phyloP scores from a whole-genome alignment of 192 early-diverging fungal species.

The Linnemannia exigua region DNA sequence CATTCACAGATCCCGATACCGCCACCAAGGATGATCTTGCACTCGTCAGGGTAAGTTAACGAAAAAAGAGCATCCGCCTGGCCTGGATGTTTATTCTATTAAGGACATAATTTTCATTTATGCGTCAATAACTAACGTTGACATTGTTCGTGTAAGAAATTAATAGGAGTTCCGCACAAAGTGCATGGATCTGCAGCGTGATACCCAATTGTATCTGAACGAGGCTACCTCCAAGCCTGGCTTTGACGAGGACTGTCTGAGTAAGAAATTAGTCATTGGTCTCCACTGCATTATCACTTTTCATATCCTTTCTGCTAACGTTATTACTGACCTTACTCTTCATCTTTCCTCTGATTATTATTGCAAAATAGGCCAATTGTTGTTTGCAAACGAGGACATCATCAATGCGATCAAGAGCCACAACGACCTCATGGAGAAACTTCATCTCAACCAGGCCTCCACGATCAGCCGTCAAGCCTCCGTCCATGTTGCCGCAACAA shows the following conservation, averaged over 20 bases:
- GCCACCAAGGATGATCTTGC: conserved; percentile 66
- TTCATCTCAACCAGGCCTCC: background rate
- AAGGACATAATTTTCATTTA: too few species aligned
- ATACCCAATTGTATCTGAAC: background rate
- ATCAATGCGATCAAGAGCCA: background rate
- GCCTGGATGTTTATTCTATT: too few species aligned
- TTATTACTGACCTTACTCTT: background rate
- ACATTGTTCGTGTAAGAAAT: background rate
- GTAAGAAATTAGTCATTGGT: background rate
- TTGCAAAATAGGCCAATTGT: background rate
- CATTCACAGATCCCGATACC: conserved; percentile 63
- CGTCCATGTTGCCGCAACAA: background rate
- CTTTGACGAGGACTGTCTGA: background rate
- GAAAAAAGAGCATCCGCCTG: too few species aligned
- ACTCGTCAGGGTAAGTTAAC: conserved; percentile 59
- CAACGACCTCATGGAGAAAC: background rate
- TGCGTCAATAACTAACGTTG: too few species aligned
- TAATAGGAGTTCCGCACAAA: conserved; percentile 6
- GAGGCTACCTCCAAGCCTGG: background rate
- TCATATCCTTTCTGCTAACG: background rate
- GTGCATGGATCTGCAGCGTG: background rate
- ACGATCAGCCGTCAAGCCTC: too few species aligned
- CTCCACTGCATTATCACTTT: too few species aligned
- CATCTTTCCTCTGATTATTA: background rate
- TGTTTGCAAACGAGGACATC: conserved; percentile 3